These are phyloP conservation scores for Phytomonas serpens DNA, from an alignment of 208 protist species.

Conservation along the genomic window DNA sequence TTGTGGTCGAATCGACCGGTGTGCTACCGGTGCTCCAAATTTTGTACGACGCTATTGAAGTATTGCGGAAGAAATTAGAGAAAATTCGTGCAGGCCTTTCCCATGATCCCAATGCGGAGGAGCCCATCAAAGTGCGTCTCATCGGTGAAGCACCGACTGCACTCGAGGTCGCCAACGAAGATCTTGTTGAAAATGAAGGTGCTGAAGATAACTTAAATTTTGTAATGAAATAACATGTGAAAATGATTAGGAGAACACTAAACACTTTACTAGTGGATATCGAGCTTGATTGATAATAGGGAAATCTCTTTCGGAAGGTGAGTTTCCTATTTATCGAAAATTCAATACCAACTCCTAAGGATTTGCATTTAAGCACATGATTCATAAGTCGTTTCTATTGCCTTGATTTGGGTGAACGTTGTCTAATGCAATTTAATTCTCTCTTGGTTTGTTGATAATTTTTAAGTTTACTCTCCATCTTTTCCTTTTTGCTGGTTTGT, in stretches of 20 bases:
- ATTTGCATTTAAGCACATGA: background rate
- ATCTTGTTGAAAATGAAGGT: constrained; percentile 50
- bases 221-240: constrained; percentile 58
- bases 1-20: constrained; percentile 89
- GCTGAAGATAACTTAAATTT: constrained; percentile 83
- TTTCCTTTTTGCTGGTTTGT: background rate
- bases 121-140: constrained; percentile 45
- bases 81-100: constrained; percentile 47
- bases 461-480: background rate
- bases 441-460: background rate
- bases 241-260: background rate
- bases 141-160: constrained; percentile 84
- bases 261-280: background rate
- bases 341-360: background rate
- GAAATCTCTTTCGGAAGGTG: background rate
- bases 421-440: background rate
- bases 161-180: constrained; percentile 75
- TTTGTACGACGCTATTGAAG: constrained; percentile 72
- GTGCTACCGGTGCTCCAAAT: constrained; percentile 83
- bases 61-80: constrained; percentile 78
- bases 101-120: constrained; percentile 59
- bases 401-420: background rate
- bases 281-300: background rate
- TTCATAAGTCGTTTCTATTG: background rate
- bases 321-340: background rate